phyloP scores from a whole-genome alignment of 441 rosid genomes.

The Aleurites moluccanus region DNA sequence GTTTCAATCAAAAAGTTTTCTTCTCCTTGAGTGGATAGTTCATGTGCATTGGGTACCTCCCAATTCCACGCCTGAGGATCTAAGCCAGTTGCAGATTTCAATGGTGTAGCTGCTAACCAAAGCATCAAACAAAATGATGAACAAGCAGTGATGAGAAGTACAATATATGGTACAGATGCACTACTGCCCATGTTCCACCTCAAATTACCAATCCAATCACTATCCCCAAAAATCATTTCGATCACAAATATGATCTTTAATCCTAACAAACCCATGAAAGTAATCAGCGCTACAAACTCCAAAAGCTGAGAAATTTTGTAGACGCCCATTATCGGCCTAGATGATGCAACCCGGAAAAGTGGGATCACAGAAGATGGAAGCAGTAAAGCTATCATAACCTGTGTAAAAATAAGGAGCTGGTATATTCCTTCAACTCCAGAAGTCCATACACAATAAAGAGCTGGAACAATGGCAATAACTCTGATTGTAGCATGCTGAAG shows the following conservation, averaged over 20 bases:
- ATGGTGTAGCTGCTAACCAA: constrained; percentile 86
- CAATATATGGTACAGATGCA: constrained; percentile 50
- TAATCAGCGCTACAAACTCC: constrained; percentile 65
- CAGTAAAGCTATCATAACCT: constrained; percentile 80
- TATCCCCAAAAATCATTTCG: constrained; percentile 86
- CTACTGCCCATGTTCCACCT: constrained; percentile 68
- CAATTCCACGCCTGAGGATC: constrained; percentile 58
- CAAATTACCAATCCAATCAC: constrained; percentile 91
- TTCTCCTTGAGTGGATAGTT: constrained; percentile 38
- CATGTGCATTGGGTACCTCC: constrained; percentile 46
- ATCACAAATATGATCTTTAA: constrained; percentile 76
- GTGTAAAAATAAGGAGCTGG: constrained; percentile 80
- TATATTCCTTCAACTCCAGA: constrained; percentile 91
- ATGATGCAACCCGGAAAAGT: constrained; percentile 84
- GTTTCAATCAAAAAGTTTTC: constrained; percentile 41
- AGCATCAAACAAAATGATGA: constrained; percentile 80
- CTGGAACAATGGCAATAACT: constrained; percentile 76
- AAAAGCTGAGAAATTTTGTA: constrained; percentile 71
- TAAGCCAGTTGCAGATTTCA: constrained; percentile 66
- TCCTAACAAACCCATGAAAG: constrained; percentile 73
- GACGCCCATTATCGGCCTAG: constrained; percentile 84
- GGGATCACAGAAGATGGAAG: constrained; percentile 95
- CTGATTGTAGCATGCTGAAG: constrained; percentile 85
- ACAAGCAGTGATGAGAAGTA: constrained; percentile 67
- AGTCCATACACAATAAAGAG: constrained; percentile 83